Evolutionary conservation across 495 filamentous ascomycete species (phyloP).

Genomic region (Aspergillus sclerotioniger): DNA sequence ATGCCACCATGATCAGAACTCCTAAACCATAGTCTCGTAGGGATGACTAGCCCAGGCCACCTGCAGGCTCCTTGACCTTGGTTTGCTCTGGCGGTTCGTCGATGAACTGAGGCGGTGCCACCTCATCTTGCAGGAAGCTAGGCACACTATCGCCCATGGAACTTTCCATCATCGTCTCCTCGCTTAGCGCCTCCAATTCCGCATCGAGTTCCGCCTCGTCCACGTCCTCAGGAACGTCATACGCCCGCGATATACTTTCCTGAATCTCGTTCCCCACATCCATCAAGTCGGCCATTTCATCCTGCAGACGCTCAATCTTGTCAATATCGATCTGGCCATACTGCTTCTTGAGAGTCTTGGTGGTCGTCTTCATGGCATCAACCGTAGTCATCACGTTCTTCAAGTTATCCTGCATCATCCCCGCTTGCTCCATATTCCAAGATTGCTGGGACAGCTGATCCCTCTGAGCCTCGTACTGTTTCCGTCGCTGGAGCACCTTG

Average conservation of each 20-base stretch:
- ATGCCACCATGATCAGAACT: conserved; percentile 14
- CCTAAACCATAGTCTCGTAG: conserved; percentile 4
- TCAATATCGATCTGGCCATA: conserved; percentile 97
- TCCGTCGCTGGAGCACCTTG: conserved; percentile 92
- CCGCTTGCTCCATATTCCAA: conserved; percentile 99
- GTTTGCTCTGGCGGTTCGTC: conserved; percentile 69
- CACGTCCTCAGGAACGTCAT: conserved; percentile 95
- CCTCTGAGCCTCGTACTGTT: conserved; percentile 90
- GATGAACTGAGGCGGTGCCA: conserved; percentile 78
- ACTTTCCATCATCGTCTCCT: conserved; percentile 77
- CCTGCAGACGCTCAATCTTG: conserved; percentile 96
- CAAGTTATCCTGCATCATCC: conserved; percentile 98
- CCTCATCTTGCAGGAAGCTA: conserved; percentile 84
- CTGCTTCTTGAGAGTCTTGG: conserved; percentile 89
- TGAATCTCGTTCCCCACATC: conserved; percentile 98
- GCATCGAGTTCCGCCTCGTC: conserved; percentile 98
- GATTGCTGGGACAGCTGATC: conserved; percentile 93
- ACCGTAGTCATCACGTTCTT: conserved; percentile 99
- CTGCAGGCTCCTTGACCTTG: conserved; percentile 73
- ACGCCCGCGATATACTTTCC: conserved; percentile 88
- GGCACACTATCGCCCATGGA: conserved; percentile 65
- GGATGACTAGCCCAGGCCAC: conserved; percentile 34
- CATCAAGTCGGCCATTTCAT: conserved; percentile 98
- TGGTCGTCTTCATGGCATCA: conserved; percentile 94
- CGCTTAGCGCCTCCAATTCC: conserved; percentile 89